Evolutionary conservation across 1,284 basidiomycete species (phyloP).

Genomic region (Singerocomus inundabilis): DNA sequence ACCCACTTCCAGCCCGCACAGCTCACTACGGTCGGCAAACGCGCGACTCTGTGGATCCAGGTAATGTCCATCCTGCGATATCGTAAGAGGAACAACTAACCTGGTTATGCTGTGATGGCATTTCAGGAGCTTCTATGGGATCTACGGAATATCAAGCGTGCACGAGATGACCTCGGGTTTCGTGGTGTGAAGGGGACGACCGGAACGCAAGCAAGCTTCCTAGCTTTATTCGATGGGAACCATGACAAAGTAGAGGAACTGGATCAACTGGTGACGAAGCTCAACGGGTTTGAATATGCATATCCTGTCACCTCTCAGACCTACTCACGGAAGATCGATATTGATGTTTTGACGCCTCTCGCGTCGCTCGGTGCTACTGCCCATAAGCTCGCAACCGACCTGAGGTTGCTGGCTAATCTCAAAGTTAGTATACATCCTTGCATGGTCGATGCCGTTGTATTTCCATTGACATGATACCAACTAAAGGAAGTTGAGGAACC

Average conservation of each 20-base stretch:
- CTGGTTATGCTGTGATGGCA: neutral
- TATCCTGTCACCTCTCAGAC: constrained; percentile 99
- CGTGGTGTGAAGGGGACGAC: constrained; percentile 99
- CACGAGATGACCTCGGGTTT: constrained; percentile 93
- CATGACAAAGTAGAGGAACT: constrained; percentile 94
- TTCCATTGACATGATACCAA: constrained; percentile 6
- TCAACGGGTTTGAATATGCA: constrained; percentile 90
- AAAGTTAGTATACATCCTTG: constrained; percentile 52
- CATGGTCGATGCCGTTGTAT: neutral
- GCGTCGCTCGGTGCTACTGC: constrained; percentile 93
- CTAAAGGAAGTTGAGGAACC: constrained; percentile 94
- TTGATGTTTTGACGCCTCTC: constrained; percentile 88
- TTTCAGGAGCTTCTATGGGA: constrained; percentile 92
- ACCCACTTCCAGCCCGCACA: constrained; percentile 99
- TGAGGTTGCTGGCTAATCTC: constrained; percentile 87
- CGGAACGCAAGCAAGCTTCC: constrained; percentile 96
- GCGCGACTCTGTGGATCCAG: constrained; percentile 97
- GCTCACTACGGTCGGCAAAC: constrained; percentile 98
- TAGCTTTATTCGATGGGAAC: constrained; percentile 93
- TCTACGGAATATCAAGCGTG: constrained; percentile 89
- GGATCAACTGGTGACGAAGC: constrained; percentile 85
- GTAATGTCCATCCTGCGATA: constrained; percentile 35
- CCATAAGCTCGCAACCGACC: constrained; percentile 97
- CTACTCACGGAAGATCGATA: constrained; percentile 97
- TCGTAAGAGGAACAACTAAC: neutral